Percentiles rank a stretch among this genome's conserved stretches.
Evolutionary conservation across 225 moss, liverwort and hornwort genomes (phyloP).

Genomic region (Polytrichum commune): DNA sequence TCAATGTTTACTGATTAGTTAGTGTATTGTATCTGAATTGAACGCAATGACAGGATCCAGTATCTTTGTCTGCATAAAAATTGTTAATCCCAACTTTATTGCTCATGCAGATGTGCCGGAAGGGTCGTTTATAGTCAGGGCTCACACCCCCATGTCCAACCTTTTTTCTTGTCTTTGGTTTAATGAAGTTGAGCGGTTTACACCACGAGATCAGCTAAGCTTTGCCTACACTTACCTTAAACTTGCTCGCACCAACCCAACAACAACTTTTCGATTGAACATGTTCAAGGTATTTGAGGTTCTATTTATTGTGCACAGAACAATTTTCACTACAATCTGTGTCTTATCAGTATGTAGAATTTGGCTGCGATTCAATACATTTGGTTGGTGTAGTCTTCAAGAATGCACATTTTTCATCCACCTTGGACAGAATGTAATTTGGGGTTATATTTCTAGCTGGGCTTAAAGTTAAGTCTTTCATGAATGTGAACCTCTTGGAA

Average conservation of each 20-base stretch:
- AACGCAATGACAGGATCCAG: too few relatives aligned
- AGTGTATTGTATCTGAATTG: too few relatives aligned
- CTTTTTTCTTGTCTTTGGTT: conserved; percentile 98
- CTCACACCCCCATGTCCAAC: conserved; percentile 92
- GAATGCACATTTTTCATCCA: not conserved
- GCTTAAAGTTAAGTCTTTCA: too few relatives aligned
- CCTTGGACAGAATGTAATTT: too few relatives aligned
- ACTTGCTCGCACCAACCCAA: conserved; percentile 71
- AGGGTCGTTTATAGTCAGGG: conserved; percentile 91
- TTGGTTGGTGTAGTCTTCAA: not conserved
- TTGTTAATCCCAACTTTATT: too few relatives aligned
- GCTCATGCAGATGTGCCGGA: conserved; percentile 73
- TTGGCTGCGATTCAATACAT: not conserved
- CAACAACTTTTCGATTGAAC: conserved; percentile 54
- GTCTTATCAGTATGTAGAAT: not conserved
- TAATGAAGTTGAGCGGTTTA: conserved; percentile 95
- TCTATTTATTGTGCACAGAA: not conserved
- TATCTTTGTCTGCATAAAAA: too few relatives aligned
- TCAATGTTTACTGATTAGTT: too few relatives aligned
- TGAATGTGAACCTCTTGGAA: not conserved
- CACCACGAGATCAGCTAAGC: conserved; percentile 89
- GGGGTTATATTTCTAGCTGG: too few relatives aligned
- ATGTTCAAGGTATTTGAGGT: conserved; percentile 76
- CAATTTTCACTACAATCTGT: not conserved
- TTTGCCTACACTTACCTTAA: conserved; percentile 93